Evolutionary conservation across 139 green algal species (phyloP).

Genomic region (Volvox reticuliferus): DNA sequence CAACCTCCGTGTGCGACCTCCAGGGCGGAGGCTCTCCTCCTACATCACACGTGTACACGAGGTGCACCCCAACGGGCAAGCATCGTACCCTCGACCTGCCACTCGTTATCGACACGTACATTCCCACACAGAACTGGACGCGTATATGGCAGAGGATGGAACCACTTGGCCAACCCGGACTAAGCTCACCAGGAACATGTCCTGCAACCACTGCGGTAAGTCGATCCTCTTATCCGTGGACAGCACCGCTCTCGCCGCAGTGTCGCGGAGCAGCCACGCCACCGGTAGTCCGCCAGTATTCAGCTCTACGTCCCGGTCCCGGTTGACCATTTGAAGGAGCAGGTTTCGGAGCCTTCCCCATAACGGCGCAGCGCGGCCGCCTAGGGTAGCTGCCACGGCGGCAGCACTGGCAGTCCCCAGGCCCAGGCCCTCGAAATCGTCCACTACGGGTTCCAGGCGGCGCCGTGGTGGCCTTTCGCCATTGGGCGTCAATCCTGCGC

Average conservation of each 20-base stretch:
- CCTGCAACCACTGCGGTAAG: constrained; percentile 52
- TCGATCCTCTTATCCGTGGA: constrained; percentile 39
- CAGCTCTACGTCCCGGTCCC: constrained; percentile 1
- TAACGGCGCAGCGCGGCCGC: constrained; percentile 40
- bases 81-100: no score
- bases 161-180: no score
- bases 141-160: no score
- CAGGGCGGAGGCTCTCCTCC: no score
- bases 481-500: no score
- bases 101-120: no score
- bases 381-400: constrained; percentile 34
- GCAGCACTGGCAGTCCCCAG: constrained; percentile 11
- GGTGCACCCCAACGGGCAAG: no score
- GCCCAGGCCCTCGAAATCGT: neutral
- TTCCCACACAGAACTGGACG: no score
- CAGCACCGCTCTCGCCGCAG: constrained; percentile 51
- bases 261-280: constrained; percentile 29
- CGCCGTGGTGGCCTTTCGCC: no score
- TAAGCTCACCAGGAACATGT: constrained; percentile 46
- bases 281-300: constrained; percentile 1
- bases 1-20: no score
- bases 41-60: no score
- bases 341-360: constrained; percentile 48
- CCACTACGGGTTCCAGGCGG: neutral
- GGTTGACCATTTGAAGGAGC: neutral